Conservation (phyloP, 192 early-diverging fungal species). For the Umbelopsis isabellina region DNA sequence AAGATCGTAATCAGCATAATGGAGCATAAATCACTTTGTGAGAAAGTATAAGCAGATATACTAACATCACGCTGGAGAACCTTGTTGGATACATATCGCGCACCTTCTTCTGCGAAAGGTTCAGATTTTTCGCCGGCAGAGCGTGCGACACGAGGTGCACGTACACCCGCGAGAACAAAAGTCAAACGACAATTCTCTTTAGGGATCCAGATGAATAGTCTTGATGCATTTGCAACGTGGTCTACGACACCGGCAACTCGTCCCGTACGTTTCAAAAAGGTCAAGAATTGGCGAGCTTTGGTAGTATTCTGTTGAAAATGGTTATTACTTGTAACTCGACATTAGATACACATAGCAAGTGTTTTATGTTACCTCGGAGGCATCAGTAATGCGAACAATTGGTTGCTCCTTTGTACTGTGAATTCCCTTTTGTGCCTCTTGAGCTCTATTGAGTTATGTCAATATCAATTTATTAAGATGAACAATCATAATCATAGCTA, state of each 20-base stretch:
- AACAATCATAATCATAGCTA: not conserved
- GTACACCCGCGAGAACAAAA: constrained; percentile 84
- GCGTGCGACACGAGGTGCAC: constrained; percentile 81
- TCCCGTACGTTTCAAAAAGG: constrained; percentile 82
- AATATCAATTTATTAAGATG: not conserved
- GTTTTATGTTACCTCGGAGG: constrained; percentile 60
- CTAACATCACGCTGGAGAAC: constrained; percentile 85
- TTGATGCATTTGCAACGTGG: constrained; percentile 79
- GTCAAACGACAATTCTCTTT: constrained; percentile 84
- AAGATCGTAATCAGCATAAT: not conserved
- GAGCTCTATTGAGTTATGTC: constrained; percentile 12
- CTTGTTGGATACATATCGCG: constrained; percentile 63
- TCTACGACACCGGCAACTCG: constrained; percentile 85
- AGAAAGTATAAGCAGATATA: not conserved
- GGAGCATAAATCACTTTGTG: not conserved
- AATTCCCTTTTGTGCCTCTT: constrained; percentile 71
- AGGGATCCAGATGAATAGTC: constrained; percentile 84
- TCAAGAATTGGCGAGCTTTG: constrained; percentile 86
- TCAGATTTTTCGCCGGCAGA: constrained; percentile 73
- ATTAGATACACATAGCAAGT: not conserved
- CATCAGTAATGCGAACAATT: constrained; percentile 75
- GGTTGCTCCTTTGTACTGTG: constrained; percentile 86
- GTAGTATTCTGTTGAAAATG: constrained; percentile 52
- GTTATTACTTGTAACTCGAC: not conserved
- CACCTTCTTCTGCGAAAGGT: constrained; percentile 84